phyloP scores from a whole-genome alignment of 1,284 basidiomycete genomes.

The Volvariella surrecta region DNA sequence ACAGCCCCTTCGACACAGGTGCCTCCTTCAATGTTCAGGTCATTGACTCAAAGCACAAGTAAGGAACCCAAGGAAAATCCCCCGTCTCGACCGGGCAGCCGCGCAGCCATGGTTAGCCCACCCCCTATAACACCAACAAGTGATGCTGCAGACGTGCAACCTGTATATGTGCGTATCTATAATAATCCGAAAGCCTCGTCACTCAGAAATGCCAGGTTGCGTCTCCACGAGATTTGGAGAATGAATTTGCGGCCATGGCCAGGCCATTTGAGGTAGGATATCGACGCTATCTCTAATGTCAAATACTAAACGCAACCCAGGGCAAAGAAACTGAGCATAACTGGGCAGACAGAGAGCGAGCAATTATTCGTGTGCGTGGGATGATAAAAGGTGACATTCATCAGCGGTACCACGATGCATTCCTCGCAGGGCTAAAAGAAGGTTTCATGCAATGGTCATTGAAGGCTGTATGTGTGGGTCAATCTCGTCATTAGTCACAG shows the following conservation, averaged over 20 bases:
- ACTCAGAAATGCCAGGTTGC: conserved; percentile 55
- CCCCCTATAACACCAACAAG: conserved; percentile 30
- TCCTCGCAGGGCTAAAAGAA: conserved; percentile 67
- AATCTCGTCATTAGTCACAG: conserved; percentile 4
- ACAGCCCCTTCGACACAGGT: conserved; percentile 23
- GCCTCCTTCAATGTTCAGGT: too few species aligned
- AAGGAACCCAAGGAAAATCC: conserved; percentile 42
- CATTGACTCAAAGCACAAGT: conserved; percentile 24
- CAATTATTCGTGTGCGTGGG: conserved; percentile 77
- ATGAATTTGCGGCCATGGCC: conserved; percentile 73
- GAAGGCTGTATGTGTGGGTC: conserved; percentile 62
- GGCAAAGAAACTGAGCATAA: conserved; percentile 97
- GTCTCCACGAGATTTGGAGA: conserved; percentile 77
- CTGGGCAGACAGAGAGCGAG: conserved; percentile 81
- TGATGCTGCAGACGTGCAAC: conserved; percentile 42
- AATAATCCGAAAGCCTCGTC: conserved; percentile 2
- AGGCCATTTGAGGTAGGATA: conserved; percentile 69
- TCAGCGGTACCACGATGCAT: conserved; percentile 63
- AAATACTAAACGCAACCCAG: conserved; percentile 25
- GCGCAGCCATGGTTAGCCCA: conserved; percentile 39
- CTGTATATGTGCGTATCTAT: conserved; percentile 58
- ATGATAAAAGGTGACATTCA: conserved; percentile 87
- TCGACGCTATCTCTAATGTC: conserved; percentile 8
- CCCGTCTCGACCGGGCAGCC: conserved; percentile 46
- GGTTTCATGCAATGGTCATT: conserved; percentile 77